A percentile compares a stretch with the other conserved stretches of the same genome.
Evolutionary conservation across 2,329 filamentous ascomycete species (phyloP).

Genomic region (Orbilia ellipsospora): DNA sequence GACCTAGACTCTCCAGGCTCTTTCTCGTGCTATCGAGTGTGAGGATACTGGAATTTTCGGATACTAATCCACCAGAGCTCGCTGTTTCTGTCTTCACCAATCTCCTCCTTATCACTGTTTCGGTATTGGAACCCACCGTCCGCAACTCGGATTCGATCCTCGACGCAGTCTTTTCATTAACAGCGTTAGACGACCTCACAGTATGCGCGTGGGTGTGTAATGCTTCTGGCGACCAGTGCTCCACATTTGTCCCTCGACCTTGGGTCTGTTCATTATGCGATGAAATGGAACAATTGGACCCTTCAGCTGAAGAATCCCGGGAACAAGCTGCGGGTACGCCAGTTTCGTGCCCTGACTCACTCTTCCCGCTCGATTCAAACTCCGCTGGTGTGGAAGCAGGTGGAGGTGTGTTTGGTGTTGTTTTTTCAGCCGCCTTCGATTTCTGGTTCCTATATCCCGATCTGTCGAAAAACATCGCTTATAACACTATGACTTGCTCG

Average conservation of each 20-base stretch:
- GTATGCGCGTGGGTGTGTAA: too few relatives aligned
- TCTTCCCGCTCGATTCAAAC: too few relatives aligned
- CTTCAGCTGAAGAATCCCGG: too few relatives aligned
- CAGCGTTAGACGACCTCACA: not conserved
- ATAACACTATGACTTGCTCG: too few relatives aligned
- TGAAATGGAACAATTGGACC: not conserved
- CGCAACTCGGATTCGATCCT: not conserved
- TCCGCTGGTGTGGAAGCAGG: too few relatives aligned
- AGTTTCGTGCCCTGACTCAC: too few relatives aligned
- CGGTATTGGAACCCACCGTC: not conserved
- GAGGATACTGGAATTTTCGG: constrained; percentile 8
- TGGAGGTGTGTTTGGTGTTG: too few relatives aligned
- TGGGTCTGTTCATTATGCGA: constrained; percentile 21
- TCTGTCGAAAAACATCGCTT: too few relatives aligned
- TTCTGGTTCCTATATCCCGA: too few relatives aligned
- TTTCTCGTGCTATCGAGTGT: not conserved
- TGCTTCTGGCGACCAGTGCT: constrained; percentile 31
- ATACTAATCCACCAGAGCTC: constrained; percentile 4
- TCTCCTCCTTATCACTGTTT: not conserved
- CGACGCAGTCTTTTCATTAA: constrained; percentile 23
- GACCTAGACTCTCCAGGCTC: constrained; percentile 3
- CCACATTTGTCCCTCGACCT: not conserved
- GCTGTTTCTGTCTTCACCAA: constrained; percentile 12
- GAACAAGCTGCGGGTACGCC: too few relatives aligned
- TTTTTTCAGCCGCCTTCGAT: too few relatives aligned